These are phyloP conservation scores for Ogataea pilisensis DNA, from an alignment of 805 yeast genomes.

Conservation along the genomic window DNA sequence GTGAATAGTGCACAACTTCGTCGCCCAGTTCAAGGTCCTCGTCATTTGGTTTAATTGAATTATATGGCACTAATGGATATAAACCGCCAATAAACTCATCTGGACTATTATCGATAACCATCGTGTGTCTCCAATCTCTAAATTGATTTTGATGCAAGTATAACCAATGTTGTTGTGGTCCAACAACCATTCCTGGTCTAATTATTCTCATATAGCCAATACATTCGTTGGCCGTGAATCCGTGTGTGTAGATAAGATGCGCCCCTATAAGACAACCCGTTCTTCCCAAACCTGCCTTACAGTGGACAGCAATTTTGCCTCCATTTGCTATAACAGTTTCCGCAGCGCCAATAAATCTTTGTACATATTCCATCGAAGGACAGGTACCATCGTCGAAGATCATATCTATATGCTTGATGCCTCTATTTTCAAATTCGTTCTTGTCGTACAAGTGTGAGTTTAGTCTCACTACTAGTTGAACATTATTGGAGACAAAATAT, in stretches of 20 bases:
- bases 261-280: slow-evolving; percentile 98
- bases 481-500: slow-evolving; percentile 68
- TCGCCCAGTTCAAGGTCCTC: slow-evolving; percentile 29
- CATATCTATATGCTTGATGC: slow-evolving; percentile 90
- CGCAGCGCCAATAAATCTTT: slow-evolving; percentile 90
- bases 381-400: slow-evolving; percentile 98
- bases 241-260: slow-evolving; percentile 90
- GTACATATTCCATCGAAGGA: slow-evolving; percentile 90
- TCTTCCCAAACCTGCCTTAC: slow-evolving; percentile 97
- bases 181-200: slow-evolving; percentile 99
- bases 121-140: slow-evolving; percentile 92
- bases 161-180: slow-evolving; percentile 99
- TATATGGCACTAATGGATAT: slow-evolving; percentile 57
- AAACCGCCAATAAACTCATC: slow-evolving; percentile 65
- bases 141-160: slow-evolving; percentile 94
- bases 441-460: slow-evolving; percentile 90
- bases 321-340: slow-evolving; percentile 81
- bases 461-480: slow-evolving; percentile 84
- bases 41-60: slow-evolving; percentile 52
- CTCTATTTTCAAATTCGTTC: slow-evolving; percentile 73
- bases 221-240: slow-evolving; percentile 95
- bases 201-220: slow-evolving; percentile 95
- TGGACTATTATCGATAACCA: slow-evolving; percentile 69
- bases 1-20: slow-evolving; percentile 33
- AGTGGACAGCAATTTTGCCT: slow-evolving; percentile 97